Conservation (phyloP, 2,329 filamentous ascomycete species). For the Cordyceps javanica region DNA sequence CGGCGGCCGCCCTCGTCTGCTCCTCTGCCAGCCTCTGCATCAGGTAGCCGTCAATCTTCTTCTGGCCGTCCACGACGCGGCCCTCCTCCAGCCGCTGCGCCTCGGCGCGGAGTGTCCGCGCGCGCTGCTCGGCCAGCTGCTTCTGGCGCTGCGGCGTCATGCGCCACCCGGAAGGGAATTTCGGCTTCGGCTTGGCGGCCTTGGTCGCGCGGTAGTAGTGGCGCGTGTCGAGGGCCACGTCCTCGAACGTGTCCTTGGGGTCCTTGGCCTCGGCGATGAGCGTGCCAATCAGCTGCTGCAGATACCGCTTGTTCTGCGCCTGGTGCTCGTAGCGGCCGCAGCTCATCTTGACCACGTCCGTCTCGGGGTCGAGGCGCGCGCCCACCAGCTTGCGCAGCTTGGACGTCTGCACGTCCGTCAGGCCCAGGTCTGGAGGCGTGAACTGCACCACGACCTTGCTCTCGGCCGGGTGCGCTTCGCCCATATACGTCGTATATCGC, state of each 20-base stretch:
- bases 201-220: conserved; percentile 60
- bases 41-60: conserved; percentile 37
- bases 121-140: conserved; percentile 58
- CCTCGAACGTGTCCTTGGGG: conserved; percentile 72
- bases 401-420: conserved; percentile 60
- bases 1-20: conserved; percentile 23
- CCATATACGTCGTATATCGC: conserved; percentile 95
- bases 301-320: conserved; percentile 94
- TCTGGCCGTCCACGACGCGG: conserved; percentile 51
- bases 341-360: conserved; percentile 78
- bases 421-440: conserved; percentile 62
- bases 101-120: conserved; percentile 47
- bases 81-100: conserved; percentile 46
- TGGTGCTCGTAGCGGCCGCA: conserved; percentile 83
- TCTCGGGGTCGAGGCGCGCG: conserved; percentile 79
- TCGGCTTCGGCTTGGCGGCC: conserved; percentile 50
- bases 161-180: conserved; percentile 78
- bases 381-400: conserved; percentile 89
- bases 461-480: conserved; percentile 84
- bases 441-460: conserved; percentile 95
- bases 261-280: conserved; percentile 75
- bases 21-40: conserved; percentile 28
- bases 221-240: conserved; percentile 82
- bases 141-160: conserved; percentile 63
- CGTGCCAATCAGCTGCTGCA: conserved; percentile 69